Evolutionary conservation across 371 early-diverging fungal species (phyloP).

Genomic region (Zopfochytrium polystomum): DNA sequence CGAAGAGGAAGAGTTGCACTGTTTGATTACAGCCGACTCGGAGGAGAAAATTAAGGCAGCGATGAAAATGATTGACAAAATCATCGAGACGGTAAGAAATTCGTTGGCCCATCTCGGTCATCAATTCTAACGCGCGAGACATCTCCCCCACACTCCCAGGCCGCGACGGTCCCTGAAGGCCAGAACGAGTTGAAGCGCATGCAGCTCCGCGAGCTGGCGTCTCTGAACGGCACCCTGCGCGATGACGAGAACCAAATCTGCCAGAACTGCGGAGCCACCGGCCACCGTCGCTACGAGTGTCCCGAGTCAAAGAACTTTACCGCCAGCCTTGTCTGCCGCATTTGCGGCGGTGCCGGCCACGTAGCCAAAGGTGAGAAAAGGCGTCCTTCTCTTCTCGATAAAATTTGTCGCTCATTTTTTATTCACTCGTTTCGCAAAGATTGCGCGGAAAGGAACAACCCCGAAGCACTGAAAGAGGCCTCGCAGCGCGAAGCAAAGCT

Average conservation of each 20-base stretch:
- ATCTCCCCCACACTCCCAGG: slow-evolving; percentile 39
- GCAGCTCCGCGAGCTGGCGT: slow-evolving; percentile 91
- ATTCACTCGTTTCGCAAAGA: slow-evolving; percentile 23
- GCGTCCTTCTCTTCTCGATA: neutral
- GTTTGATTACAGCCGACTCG: slow-evolving; percentile 83
- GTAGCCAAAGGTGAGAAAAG: slow-evolving; percentile 54
- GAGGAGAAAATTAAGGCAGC: slow-evolving; percentile 86
- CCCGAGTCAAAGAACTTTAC: slow-evolving; percentile 87
- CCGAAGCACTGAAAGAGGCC: slow-evolving; percentile 62
- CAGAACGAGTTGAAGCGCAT: slow-evolving; percentile 91
- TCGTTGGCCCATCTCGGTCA: no score
- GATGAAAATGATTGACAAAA: slow-evolving; percentile 81
- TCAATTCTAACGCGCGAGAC: neutral
- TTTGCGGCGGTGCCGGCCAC: slow-evolving; percentile 91
- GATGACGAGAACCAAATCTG: slow-evolving; percentile 94
- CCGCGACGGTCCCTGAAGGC: slow-evolving; percentile 88
- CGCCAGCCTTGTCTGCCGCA: slow-evolving; percentile 77
- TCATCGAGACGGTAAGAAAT: slow-evolving; percentile 80
- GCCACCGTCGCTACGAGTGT: slow-evolving; percentile 91
- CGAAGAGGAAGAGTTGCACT: slow-evolving; percentile 93
- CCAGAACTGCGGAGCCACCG: slow-evolving; percentile 82
- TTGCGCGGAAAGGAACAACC: slow-evolving; percentile 71
- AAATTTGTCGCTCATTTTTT: neutral
- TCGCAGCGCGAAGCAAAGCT: slow-evolving; percentile 77
- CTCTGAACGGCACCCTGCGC: slow-evolving; percentile 91